Evolutionary conservation across 23 red algal species (phyloP).

Genomic region (Gracilaria gracilis): DNA sequence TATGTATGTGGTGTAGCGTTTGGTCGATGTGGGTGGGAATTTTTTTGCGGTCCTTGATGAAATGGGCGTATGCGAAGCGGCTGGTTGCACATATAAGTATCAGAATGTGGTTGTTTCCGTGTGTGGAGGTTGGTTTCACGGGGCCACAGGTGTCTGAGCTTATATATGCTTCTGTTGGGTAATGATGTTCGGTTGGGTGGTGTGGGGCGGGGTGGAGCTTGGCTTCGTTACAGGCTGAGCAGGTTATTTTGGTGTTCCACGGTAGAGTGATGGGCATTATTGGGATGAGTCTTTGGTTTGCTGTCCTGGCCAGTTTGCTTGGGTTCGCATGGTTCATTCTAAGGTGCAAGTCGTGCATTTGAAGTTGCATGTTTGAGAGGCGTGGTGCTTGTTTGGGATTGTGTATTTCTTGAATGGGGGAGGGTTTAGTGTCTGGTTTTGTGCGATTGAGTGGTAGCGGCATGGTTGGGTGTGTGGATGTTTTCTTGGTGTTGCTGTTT

Average conservation of each 20-base stretch:
- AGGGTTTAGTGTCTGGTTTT: too few relatives aligned
- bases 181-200: neutral
- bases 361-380: too few relatives aligned
- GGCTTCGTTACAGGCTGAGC: neutral
- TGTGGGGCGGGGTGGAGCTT: neutral
- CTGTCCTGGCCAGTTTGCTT: too few relatives aligned
- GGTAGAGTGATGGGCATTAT: neutral
- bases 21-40: neutral
- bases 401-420: too few relatives aligned
- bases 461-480: too few relatives aligned
- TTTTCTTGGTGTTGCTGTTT: too few relatives aligned
- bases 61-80: neutral
- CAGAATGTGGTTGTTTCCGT: slow-evolving; percentile 29
- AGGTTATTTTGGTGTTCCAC: neutral
- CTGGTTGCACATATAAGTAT: neutral
- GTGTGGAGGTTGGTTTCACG: neutral
- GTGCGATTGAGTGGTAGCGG: too few relatives aligned
- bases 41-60: slow-evolving; percentile 10
- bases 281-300: too few relatives aligned
- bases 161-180: neutral
- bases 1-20: neutral
- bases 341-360: too few relatives aligned
- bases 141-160: slow-evolving; percentile 13
- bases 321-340: too few relatives aligned
- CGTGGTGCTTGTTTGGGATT: too few relatives aligned